Base-by-base conservation (phyloP, 2,329 filamentous ascomycete species). In the Rasamsonia emersonii region DNA sequence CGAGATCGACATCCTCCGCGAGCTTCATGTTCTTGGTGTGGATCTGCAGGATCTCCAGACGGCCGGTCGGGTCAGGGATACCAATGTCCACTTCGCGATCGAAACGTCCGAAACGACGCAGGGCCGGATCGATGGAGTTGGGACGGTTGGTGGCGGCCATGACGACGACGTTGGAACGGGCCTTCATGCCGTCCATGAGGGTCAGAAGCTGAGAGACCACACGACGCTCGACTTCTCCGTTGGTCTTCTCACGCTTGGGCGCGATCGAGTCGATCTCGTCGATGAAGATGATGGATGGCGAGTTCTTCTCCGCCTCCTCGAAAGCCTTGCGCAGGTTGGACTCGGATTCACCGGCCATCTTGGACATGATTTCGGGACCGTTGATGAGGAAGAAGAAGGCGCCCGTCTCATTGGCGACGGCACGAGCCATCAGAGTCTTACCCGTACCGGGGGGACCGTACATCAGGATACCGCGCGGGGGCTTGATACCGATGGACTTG, bases 1-100 rank as follows among this genome's bases (percentile, higher is more conserved):
- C 89, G 26, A 98, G 77, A 54, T 98, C 91, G 40, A 98, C 91
- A 50, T 96, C 91, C 37, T 96, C 91, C 38, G 67, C 86, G 40
- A 98, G 77, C 74, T 98, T 98, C 91, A 98, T 98, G 77, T 98
- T 98, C 82, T 98, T 98, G 64, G 91, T 98, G 75, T 98, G 91
- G 48, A 98, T 98, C 65, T 93, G 86, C 40, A 98, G 79, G 56
- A 98, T 96, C 74, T 98, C 91, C 21, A 98, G 82, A 75, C 91
- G 91, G 43, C 91, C 91, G 51, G 89, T 96, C 31, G 91, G 91
- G 68, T 98, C 88, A 35, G 91, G 91, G 47, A 98, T 78, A 48
- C 91, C 91, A 48, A 98, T 91, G 61, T 98, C 98, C 63, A 98
- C 91, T 47, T 98, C 79, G 24, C 89, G 96, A 64, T 98, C 91